Evolutionary conservation across 2,329 filamentous ascomycete genomes (phyloP), one percentile per base, ranked within the genome.

Genomic region (Pseudocercospora cruenta): DNA sequence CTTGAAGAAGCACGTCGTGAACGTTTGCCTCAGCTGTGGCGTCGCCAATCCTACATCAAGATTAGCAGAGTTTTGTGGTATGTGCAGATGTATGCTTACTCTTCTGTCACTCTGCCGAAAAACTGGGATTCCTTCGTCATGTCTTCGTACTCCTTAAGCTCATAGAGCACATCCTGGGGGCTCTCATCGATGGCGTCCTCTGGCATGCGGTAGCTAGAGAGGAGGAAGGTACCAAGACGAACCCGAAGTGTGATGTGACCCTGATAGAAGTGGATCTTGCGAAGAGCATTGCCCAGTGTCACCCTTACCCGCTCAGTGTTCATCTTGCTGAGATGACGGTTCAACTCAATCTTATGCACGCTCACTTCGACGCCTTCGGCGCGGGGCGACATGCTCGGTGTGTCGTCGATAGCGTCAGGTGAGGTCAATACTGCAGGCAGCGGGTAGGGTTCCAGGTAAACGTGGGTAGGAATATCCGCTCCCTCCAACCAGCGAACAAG

Each of bases 211-310:
- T 71, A 78, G 19, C 65, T 66, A 1, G 51, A 66, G 9, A 78
- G 60, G 16, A 76, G 51, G 33, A 79, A 77, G 2, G 67, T 77
- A 4, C 79, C 79, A n/a, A 80, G 73, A 5, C 73, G 71, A 6
- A 79, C 66, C 14, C 78, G 75, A 53, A 80, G 65, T 2, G 72
- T 69, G 28, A 80, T 61, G 22, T 74, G 64, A 33, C 77, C 78
- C 53, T 72, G 74, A 58, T 76, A 78, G 62, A 73, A 78, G 49
- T 75, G 75, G 1, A 80, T 62, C 31, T 75, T 73, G 14, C 58
- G 54, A 12, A 80, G 66, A 7, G 66, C 68, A 16, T 71, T 70
- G 3, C 74, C 51, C 28, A 78, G 65, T 0, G 67, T 65, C 21
- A 62, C 61, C 8, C 70, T 65, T 12, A 71, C 24, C 10, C 62